phyloP scores from a whole-genome alignment of 805 yeast genomes.

The Saccharomycopsis babjevae region DNA sequence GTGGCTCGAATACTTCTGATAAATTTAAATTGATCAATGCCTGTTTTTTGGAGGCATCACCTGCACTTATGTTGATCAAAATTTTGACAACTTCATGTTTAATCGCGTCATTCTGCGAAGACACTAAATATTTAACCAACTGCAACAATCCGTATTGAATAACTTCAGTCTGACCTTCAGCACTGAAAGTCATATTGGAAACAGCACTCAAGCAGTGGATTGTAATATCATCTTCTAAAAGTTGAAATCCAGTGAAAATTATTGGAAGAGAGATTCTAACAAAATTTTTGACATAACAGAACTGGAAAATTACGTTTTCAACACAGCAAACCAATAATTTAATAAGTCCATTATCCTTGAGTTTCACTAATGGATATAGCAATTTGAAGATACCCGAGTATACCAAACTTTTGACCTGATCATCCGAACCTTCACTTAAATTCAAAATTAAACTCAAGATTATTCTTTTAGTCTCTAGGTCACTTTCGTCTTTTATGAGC shows the following conservation, averaged over 20 bases:
- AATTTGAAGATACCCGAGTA: slow-evolving; percentile 17
- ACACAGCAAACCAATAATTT: slow-evolving; percentile 17
- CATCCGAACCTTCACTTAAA: slow-evolving; percentile 14
- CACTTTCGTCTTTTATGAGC: slow-evolving; percentile 6
- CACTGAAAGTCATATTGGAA: slow-evolving; percentile 17
- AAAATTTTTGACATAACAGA: slow-evolving; percentile 18
- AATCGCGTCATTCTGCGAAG: slow-evolving; percentile 6
- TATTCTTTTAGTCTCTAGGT: slow-evolving; percentile 2
- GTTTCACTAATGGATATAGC: slow-evolving; percentile 15
- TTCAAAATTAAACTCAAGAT: slow-evolving; percentile 8
- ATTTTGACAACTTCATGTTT: slow-evolving; percentile 15
- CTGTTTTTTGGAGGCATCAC: slow-evolving; percentile 15
- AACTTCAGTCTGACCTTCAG: slow-evolving; percentile 18
- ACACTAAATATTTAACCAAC: slow-evolving; percentile 12
- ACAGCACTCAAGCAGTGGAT: slow-evolving; percentile 17
- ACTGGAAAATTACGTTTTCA: slow-evolving; percentile 18
- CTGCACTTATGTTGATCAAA: slow-evolving; percentile 17
- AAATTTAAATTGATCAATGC: slow-evolving; percentile 16
- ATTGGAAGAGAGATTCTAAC: slow-evolving; percentile 17
- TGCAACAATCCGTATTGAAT: slow-evolving; percentile 17
- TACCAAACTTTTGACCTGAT: slow-evolving; percentile 15
- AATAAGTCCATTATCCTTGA: slow-evolving; percentile 8
- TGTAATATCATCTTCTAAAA: slow-evolving; percentile 16
- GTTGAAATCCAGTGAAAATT: slow-evolving; percentile 16
- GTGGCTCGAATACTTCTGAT: slow-evolving; percentile 8